Evolutionary conservation across 2,329 filamentous ascomycete species (phyloP).

Genomic region (Colletotrichum horii): DNA sequence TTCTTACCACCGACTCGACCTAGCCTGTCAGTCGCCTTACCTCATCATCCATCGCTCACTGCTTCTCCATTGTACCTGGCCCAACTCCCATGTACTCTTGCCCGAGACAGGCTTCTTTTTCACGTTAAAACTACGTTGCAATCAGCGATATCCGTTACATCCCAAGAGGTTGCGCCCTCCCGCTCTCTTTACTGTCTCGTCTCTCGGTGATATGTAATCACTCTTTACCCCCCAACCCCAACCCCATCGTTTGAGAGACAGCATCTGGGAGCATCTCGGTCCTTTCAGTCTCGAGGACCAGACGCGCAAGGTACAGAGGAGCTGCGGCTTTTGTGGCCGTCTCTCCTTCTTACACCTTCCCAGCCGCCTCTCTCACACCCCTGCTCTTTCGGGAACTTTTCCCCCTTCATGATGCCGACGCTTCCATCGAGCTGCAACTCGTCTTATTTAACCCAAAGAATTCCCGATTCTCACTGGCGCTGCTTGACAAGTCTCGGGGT

Average conservation of each 20-base stretch:
- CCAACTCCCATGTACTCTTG: background rate
- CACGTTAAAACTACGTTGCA: conserved; percentile 4
- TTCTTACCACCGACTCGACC: background rate
- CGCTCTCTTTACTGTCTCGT: background rate
- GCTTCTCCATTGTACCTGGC: background rate
- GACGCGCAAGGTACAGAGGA: background rate
- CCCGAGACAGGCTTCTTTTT: background rate
- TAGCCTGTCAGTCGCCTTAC: conserved; percentile 5
- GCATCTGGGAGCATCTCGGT: background rate
- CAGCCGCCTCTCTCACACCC: background rate
- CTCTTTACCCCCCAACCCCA: background rate
- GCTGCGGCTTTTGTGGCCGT: background rate
- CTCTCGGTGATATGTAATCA: conserved; percentile 16
- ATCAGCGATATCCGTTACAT: conserved; percentile 4
- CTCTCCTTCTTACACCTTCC: background rate
- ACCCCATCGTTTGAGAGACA: background rate
- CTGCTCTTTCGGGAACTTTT: background rate
- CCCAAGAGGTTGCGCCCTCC: background rate
- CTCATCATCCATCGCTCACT: conserved; percentile 2
- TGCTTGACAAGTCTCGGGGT: background rate
- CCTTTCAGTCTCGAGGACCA: background rate
- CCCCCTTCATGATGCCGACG: background rate
- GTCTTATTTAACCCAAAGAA: background rate
- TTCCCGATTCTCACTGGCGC: background rate
- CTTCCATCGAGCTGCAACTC: background rate